Evolutionary conservation across 768 basidiomycete species (phyloP).

Genomic region (Tulasnella calospora): DNA sequence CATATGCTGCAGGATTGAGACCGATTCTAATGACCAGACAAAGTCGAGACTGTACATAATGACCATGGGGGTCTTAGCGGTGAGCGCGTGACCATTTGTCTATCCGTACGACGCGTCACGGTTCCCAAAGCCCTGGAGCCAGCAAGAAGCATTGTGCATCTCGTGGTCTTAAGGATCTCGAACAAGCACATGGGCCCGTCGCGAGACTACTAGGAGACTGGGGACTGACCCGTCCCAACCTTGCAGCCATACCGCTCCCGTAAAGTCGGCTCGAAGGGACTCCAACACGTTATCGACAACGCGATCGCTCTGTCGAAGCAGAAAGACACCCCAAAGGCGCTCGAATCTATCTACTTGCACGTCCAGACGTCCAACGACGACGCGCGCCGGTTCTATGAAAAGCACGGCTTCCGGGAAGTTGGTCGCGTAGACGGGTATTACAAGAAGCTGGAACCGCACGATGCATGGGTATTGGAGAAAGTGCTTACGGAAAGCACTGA

Average conservation of each 20-base stretch:
- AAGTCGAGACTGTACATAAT: slow-evolving; percentile 69
- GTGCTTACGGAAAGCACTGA: slow-evolving; percentile 12
- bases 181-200: not conserved
- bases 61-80: slow-evolving; percentile 88
- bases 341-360: slow-evolving; percentile 70
- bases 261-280: slow-evolving; percentile 64
- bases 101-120: not conserved
- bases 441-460: slow-evolving; percentile 79
- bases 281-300: slow-evolving; percentile 56
- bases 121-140: not conserved
- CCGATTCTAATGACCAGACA: slow-evolving; percentile 40
- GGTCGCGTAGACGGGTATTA: slow-evolving; percentile 71
- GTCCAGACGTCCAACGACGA: slow-evolving; percentile 77
- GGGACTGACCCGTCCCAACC: not conserved
- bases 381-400: slow-evolving; percentile 78
- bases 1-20: slow-evolving; percentile 79
- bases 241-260: slow-evolving; percentile 77
- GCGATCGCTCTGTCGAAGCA: slow-evolving; percentile 32
- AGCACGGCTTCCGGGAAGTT: slow-evolving; percentile 70
- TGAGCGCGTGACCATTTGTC: slow-evolving; percentile 40
- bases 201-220: not conserved
- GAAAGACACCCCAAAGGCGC: not conserved
- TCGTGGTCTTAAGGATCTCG: not conserved
- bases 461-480: slow-evolving; percentile 78
- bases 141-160: not conserved